These are phyloP conservation scores for Pichia sp. DNA, from an alignment of 1,139 yeast genomes.

Conservation along the genomic window DNA sequence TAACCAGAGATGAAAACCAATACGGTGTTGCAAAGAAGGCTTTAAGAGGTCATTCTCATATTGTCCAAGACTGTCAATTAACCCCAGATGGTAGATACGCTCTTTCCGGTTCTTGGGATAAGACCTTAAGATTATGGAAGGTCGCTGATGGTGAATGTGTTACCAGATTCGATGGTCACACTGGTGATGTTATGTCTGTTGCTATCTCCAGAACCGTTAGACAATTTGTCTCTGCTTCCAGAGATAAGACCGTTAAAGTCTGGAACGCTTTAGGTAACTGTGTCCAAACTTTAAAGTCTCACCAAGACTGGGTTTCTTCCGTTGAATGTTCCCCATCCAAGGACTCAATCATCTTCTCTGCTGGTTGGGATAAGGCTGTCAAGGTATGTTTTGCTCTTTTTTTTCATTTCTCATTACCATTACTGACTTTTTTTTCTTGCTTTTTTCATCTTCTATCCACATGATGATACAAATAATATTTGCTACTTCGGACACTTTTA, in stretches of 20 bases:
- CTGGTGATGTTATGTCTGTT: slow-evolving; percentile 94
- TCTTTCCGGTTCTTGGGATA: slow-evolving; percentile 99
- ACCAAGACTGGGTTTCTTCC: slow-evolving; percentile 98
- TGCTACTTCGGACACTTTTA: slow-evolving; percentile 97
- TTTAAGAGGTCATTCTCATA: slow-evolving; percentile 98
- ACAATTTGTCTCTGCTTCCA: slow-evolving; percentile 97
- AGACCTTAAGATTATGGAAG: slow-evolving; percentile 98
- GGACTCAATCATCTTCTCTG: slow-evolving; percentile 76
- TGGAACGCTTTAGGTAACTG: slow-evolving; percentile 99
- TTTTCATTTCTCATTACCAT: slow-evolving; percentile 10
- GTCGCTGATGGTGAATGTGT: slow-evolving; percentile 90
- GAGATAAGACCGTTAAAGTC: slow-evolving; percentile 98
- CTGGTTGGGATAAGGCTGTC: slow-evolving; percentile 98
- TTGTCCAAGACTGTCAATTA: slow-evolving; percentile 95
- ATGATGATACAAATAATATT: slow-evolving; percentile 72
- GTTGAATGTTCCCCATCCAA: slow-evolving; percentile 88
- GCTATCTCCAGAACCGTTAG: slow-evolving; percentile 96
- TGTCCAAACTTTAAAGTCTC: slow-evolving; percentile 90
- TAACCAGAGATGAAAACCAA: slow-evolving; percentile 94
- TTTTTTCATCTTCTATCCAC: slow-evolving; percentile 15
- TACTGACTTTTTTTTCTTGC: background rate
- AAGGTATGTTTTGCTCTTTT: slow-evolving; percentile 67
- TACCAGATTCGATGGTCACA: slow-evolving; percentile 97
- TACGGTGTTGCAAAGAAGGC: slow-evolving; percentile 99
- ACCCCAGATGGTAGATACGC: slow-evolving; percentile 99